Base-by-base conservation (phyloP, 2,329 filamentous ascomycete genomes). In the Pseudomassariella vexata region DNA sequence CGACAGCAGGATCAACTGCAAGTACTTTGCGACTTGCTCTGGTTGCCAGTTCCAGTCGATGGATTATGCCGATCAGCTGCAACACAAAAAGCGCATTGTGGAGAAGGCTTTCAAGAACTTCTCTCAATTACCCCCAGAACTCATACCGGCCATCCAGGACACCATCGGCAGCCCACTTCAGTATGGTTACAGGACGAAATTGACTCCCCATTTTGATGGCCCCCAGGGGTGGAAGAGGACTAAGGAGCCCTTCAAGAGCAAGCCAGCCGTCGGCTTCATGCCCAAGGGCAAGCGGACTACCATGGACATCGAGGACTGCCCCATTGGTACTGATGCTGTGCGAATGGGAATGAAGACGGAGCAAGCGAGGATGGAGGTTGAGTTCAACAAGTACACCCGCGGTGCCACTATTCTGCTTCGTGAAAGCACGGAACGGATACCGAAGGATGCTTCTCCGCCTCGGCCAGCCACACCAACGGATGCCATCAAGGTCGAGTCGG, bases 31-130 rank as follows among this genome's bases (percentile, higher is more conserved):
- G 24, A 73, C 70, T 34, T 98, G 92, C 60, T 85, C 83, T 8
- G 92, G 92, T 19, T 98, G 92, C 55, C 92, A 98, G 61, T 89
- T 96, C 58, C 92, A 98, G 65, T 95, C 96, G 86, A 75, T 98
- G 41, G 78, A 86, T 34, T 96, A 96, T 57, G 62, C 73, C 19
- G 83, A 88, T 48, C 92, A 98, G 57, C 75, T 98, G 18, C 69
- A 68, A 26, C 82, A 90, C 60, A 98, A 98, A 67, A 79, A 75
- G 53, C 72, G 74, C 37, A 83, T 96, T 39, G 80, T 98, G 27
- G 85, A 94, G 51, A 94, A 92, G 53, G 92, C 92, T 6, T 98
- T 85, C 65, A 72, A 68, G 40, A 90, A 95, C 65, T 98, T 96
- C 62, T 94, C 89, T 10, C 78, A 86, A 39, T 69, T 98, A 6